Base-by-base conservation (phyloP, 805 yeast species). In the Candida silvatica region DNA sequence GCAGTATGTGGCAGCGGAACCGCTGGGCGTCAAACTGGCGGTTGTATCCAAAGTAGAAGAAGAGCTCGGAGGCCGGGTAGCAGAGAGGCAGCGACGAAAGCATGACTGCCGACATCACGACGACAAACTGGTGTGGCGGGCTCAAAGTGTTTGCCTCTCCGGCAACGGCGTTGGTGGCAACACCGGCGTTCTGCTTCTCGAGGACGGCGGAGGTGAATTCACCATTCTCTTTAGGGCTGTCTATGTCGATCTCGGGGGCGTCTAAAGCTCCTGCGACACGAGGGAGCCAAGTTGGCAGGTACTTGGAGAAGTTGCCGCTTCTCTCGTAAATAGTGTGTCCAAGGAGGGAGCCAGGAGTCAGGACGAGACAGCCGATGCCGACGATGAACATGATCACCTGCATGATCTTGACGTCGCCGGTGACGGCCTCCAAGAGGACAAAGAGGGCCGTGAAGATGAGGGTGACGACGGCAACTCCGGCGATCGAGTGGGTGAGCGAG, bases 41-140 rank as follows among this genome's bases (percentile, higher is more conserved):
- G 12, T 14, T 15, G 27, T 33, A 33, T 4, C 29, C 36, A 17
- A 27, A 14, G 9, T 11, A 20, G 31, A 33, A 33, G 27, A 33
- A 33, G 9, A 19, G 18, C 17, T 33, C 31, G 26, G 29, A 23
- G 5, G 20, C 27, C 17, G 36, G 36, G 17, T 27, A 33, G n/a
- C 11, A 27, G 25, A 33, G 19, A 6, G 36, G 36, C 12, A 27
- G 26, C 6, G 20, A 31, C 7, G 24, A 22, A 8, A 22, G 12
- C 12, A 12, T 12, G 12, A 22, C 11, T 22, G 24, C 24, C 7
- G 11, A 8, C 11, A 22, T 8, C 7, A 12, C 12, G 12, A 12
- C 12, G 12, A 22, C 7, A 7, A 22, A 12, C 12, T 22, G 11
- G 12, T 12, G 24, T n/a, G n/a, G n/a, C n/a, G n/a, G n/a, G n/a